Conservation (phyloP, 2,329 filamentous ascomycete genomes). For the Lecanosticta acicola region DNA sequence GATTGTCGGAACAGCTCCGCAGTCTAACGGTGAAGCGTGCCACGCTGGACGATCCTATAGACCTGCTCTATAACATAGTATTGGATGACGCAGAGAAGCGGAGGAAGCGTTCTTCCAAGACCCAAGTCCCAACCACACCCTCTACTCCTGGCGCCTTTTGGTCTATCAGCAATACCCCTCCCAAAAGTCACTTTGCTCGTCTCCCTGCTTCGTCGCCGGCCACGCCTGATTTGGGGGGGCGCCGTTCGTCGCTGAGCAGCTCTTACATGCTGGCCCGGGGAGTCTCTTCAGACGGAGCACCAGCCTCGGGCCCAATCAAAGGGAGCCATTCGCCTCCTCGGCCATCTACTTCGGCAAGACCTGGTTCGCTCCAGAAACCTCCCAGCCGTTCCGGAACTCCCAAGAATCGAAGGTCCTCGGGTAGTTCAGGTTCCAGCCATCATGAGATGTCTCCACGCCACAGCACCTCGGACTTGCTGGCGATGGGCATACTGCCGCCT, state of each 20-base stretch:
- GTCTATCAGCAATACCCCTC: constrained; percentile 20
- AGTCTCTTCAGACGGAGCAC: constrained; percentile 47
- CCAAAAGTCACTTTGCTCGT: not conserved
- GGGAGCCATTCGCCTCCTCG: constrained; percentile 78
- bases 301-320: constrained; percentile 42
- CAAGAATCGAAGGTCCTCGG: constrained; percentile 81
- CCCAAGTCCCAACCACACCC: constrained; percentile 64
- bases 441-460: constrained; percentile 52
- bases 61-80: constrained; percentile 87
- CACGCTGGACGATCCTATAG: constrained; percentile 80
- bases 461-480: constrained; percentile 72
- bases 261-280: constrained; percentile 50
- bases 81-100: constrained; percentile 94
- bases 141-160: constrained; percentile 55
- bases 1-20: constrained; percentile 82
- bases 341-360: constrained; percentile 64
- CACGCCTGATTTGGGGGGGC: constrained; percentile 11
- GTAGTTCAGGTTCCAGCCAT: constrained; percentile 79
- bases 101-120: constrained; percentile 71
- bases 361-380: constrained; percentile 56
- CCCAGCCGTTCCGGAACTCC: constrained; percentile 55
- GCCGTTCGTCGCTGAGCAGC: constrained; percentile 45
- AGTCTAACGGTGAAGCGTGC: constrained; percentile 85
- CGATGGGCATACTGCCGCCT: constrained; percentile 65
- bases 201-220: not conserved